phyloP scores from a whole-genome alignment of 192 early-diverging fungal species.

The Gaertneriomyces semiglobifer region DNA sequence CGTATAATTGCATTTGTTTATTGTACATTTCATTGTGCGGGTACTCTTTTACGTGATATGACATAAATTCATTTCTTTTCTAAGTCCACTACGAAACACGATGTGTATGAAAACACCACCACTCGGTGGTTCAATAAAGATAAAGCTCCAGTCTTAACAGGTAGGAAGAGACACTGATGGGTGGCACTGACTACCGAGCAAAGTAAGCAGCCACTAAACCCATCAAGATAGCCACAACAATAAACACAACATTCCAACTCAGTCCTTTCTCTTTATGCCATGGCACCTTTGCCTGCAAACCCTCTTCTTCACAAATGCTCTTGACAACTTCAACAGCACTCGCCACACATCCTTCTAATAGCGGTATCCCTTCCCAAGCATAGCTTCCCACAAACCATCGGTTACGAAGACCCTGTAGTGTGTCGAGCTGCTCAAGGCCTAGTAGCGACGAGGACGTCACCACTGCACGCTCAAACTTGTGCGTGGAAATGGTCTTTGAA shows the following conservation, averaged over 20 bases:
- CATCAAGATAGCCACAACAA: background rate
- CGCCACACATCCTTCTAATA: slow-evolving; percentile 56
- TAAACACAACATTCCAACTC: background rate
- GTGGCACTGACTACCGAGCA: background rate
- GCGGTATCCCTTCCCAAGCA: slow-evolving; percentile 47
- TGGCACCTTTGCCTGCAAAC: too few relatives aligned
- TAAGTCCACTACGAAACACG: too few relatives aligned
- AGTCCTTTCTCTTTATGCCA: background rate
- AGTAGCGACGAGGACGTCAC: slow-evolving; percentile 36
- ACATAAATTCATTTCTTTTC: too few relatives aligned
- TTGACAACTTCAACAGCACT: slow-evolving; percentile 33
- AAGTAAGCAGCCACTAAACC: background rate
- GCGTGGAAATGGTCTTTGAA: slow-evolving; percentile 28
- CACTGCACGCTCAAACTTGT: slow-evolving; percentile 45
- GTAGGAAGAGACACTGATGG: too few relatives aligned
- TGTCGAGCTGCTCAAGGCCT: slow-evolving; percentile 22
- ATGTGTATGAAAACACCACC: too few relatives aligned
- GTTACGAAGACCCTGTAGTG: slow-evolving; percentile 37
- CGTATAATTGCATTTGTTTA: too few relatives aligned
- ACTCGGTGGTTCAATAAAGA: too few relatives aligned
- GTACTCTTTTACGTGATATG: too few relatives aligned
- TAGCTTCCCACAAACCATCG: slow-evolving; percentile 52
- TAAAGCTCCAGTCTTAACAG: too few relatives aligned
- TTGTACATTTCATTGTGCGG: too few relatives aligned
- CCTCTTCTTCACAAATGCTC: slow-evolving; percentile 13